Conservation (phyloP, 257 asterid species). For the Sherardia arvensis region DNA sequence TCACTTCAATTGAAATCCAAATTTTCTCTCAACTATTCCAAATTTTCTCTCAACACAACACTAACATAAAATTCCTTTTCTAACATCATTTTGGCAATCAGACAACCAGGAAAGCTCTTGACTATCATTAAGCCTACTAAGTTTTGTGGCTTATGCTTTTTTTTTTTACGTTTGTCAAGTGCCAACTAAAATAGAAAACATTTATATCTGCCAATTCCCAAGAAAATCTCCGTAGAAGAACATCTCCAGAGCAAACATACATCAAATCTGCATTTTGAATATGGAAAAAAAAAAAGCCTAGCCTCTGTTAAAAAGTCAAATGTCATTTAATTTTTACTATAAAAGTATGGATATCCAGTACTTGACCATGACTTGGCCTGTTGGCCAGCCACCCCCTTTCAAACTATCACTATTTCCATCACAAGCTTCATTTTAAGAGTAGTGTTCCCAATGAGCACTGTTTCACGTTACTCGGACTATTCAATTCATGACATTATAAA, state of each 20-base stretch:
- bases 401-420: background rate
- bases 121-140: background rate
- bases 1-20: background rate
- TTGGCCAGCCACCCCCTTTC: no score
- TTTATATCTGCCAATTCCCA: background rate
- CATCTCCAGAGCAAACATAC: background rate
- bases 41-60: background rate
- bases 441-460: background rate
- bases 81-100: background rate
- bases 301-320: background rate
- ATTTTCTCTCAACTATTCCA: background rate
- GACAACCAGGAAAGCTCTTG: background rate
- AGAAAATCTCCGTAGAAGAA: background rate
- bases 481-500: no score
- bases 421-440: background rate
- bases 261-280: background rate
- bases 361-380: background rate
- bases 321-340: background rate
- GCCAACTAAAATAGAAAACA: no score
- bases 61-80: background rate
- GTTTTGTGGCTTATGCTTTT: background rate
- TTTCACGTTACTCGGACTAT: no score
- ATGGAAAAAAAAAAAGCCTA: background rate
- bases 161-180: background rate
- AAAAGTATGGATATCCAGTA: background rate